Conservation (phyloP, 2,329 filamentous ascomycete species). For the Leptodontidium sp. region DNA sequence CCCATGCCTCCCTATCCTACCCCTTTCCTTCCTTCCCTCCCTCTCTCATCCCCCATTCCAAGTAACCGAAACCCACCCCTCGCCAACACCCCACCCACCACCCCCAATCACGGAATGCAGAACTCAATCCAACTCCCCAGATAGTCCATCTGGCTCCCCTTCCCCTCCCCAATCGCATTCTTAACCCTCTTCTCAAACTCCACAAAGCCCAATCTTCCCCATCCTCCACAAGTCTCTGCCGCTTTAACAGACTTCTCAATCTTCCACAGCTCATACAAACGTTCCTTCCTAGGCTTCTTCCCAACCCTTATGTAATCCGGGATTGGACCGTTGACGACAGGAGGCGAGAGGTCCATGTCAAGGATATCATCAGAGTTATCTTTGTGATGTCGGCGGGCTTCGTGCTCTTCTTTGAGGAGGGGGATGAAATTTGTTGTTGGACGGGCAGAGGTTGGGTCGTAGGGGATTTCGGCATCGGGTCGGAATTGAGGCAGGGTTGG, state of each 20-base stretch:
- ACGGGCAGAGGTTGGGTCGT: slow-evolving; percentile 31
- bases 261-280: slow-evolving; percentile 39
- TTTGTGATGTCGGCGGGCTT: slow-evolving; percentile 28
- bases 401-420: slow-evolving; percentile 36
- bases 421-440: slow-evolving; percentile 25
- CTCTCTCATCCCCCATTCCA: not conserved
- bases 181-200: slow-evolving; percentile 84
- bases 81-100: not conserved
- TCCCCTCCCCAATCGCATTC: slow-evolving; percentile 57
- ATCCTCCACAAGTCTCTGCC: slow-evolving; percentile 76
- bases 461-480: slow-evolving; percentile 54
- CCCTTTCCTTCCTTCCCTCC: not conserved
- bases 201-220: slow-evolving; percentile 76
- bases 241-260: slow-evolving; percentile 54
- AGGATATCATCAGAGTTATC: not conserved
- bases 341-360: not conserved
- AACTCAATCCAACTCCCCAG: slow-evolving; percentile 92
- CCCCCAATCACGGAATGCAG: slow-evolving; percentile 61
- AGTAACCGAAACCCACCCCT: not conserved
- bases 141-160: slow-evolving; percentile 75
- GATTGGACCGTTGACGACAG: not conserved
- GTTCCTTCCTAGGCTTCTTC: slow-evolving; percentile 25
- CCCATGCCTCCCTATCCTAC: not conserved
- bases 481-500: slow-evolving; percentile 75
- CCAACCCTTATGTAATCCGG: not conserved